Evolutionary conservation across 495 filamentous ascomycete genomes (phyloP), one percentile per base, ranked within the genome.

Genomic region (Tetracladium marchalianum): DNA sequence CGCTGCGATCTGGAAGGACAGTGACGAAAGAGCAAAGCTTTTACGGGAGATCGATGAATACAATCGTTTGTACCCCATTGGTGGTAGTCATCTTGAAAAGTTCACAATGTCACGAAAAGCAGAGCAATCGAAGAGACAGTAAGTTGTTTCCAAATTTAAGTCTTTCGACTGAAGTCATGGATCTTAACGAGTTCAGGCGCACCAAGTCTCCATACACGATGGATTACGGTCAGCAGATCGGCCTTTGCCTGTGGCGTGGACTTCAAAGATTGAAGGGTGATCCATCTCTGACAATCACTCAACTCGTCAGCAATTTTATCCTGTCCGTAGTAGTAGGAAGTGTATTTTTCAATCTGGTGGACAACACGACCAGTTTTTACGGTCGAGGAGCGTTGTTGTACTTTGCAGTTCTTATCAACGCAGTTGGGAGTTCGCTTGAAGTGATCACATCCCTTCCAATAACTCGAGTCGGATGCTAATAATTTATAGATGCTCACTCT

Each of bases 341-440:
- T 15, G 16, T 39, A 4, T 39, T 39, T 10, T 39, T 15, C 16
- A 39, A 39, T 18, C 4, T 39, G 12, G 59, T 67, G 13, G 53
- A 61, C 1, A 76, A 12, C 57, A 89, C 31, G 69, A 75, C 1
- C 15, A 35, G 36, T 1, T 53, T 53, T 19, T 48, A 16, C 9
- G 35, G 35, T 6, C 66, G 74, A 11, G 73, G 69, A 31, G 75
- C 68, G 47, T 59, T 67, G 36, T 42, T 67, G 36, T 92, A 90
- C 63, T 85, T 85, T 56, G 73, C 83, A 35, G 62, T 92, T 11
- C 63, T 95, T n/a, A 88, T 90, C 69, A 89, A 90, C 54, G 73
- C 84, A 19, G 69, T 92, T 31, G 68, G 89, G n/a, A 80, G 86
- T 15, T 58, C 92, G n/a, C 75, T 83, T 12, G 87, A 92, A 53